Conservation (phyloP, 1,284 basidiomycete genomes). For the Microbotryum intermedium region DNA sequence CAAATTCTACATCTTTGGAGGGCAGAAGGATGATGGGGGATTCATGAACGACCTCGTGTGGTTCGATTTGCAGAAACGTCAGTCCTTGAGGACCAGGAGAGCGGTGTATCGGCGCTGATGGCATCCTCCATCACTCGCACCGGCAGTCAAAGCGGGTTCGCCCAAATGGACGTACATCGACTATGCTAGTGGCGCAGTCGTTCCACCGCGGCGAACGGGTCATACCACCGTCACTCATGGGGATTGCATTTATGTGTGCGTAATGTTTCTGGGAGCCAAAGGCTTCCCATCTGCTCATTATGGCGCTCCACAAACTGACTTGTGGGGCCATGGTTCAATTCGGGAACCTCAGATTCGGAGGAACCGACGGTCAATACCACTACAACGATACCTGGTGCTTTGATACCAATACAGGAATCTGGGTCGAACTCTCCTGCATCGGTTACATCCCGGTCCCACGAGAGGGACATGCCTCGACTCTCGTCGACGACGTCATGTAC, state of each 20-base stretch:
- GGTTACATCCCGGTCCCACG: constrained; percentile 94
- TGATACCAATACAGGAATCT: constrained; percentile 69
- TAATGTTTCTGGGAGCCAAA: constrained; percentile 11
- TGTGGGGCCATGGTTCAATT: neutral
- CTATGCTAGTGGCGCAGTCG: constrained; percentile 59
- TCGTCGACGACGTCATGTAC: constrained; percentile 97
- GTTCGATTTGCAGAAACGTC: constrained; percentile 89
- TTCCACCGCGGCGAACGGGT: constrained; percentile 81
- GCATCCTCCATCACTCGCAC: neutral
- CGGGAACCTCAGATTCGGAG: constrained; percentile 65
- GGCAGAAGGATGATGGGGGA: constrained; percentile 72
- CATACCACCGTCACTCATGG: constrained; percentile 81
- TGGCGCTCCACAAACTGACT: neutral
- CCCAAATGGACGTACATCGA: constrained; percentile 35
- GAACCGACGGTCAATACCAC: constrained; percentile 95
- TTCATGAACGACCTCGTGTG: constrained; percentile 95
- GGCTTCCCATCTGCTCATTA: neutral
- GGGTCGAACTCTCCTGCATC: constrained; percentile 92
- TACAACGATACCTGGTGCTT: constrained; percentile 99
- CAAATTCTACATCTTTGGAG: constrained; percentile 91
- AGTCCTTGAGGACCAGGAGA: constrained; percentile 38
- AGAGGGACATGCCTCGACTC: constrained; percentile 91
- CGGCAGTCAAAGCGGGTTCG: constrained; percentile 45
- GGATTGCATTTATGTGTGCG: constrained; percentile 77
- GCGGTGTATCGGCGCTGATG: neutral